Evolutionary conservation across 768 basidiomycete genomes (phyloP), one percentile per base, ranked within the genome.

Genomic region (Dentipellis fragilis): DNA sequence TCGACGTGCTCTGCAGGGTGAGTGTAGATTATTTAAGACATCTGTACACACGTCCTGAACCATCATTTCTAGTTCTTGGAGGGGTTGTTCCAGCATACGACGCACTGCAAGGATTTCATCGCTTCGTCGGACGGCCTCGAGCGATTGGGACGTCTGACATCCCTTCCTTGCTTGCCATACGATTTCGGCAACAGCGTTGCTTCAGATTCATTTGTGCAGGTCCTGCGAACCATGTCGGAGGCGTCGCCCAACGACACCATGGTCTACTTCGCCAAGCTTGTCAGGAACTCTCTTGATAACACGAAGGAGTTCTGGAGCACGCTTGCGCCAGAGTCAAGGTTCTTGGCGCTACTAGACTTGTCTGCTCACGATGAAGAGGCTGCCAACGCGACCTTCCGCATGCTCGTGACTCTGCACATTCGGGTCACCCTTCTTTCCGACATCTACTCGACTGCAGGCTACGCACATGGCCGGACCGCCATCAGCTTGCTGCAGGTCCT

Each of bases 31-130:
- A 45, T 51, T 42, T 36, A 12, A 14, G 21, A 34, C 19, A 4
- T 48, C n/a, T 46, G 12, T 23, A 21, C 36, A 19, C 58, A 8
- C 42, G 54, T 19, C 55, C 59, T 51, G 55, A 46, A 51, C 47
- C 47, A 36, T 57, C n/a, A 39, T 51, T 34, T 36, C 10, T 62
- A 94, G 91, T 94, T 96, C 69, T 77, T 94, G 54, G 92, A 94
- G 68, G 94, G 96, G 6, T 77, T 98, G 42, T 94, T 98, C 73
- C 93, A 94, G 63, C 93, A 95, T 65, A 77, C 83, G 1, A 81
- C 84, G 21, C 90, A 97, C 68, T 89, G 89, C 74, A 83, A 83
- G 60, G 95, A 97, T 62, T 97, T 97, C 67, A 81, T 96, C 57
- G 72, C 78, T 49, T 75, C 79, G 58, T 76, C 84, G 4, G 80